Evolutionary conservation across 2,329 filamentous ascomycete species (phyloP).

Genomic region (Aureobasidium sp.): DNA sequence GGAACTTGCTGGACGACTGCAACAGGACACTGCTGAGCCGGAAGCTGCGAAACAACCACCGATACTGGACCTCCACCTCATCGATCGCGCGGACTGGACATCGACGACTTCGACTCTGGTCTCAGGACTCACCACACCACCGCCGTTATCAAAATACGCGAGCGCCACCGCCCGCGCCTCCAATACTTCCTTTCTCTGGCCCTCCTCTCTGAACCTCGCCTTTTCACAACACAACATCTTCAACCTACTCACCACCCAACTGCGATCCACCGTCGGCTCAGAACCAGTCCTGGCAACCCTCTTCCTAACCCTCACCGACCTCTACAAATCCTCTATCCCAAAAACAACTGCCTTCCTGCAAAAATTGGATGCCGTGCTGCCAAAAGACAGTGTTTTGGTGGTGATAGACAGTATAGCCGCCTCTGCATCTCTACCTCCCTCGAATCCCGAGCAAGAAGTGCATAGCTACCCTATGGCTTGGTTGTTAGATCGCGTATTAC

Average conservation of each 20-base stretch:
- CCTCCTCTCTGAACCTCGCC: not conserved
- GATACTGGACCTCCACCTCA: not conserved
- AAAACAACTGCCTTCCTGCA: constrained; percentile 1
- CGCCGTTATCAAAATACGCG: constrained; percentile 9
- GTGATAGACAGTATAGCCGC: not conserved
- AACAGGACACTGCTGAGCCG: not conserved
- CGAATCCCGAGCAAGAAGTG: not conserved
- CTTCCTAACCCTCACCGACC: not conserved
- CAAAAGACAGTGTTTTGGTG: not conserved
- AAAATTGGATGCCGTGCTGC: not conserved
- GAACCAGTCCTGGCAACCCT: not conserved
- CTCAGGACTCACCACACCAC: not conserved
- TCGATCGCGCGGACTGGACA: constrained; percentile 11
- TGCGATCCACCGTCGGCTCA: not conserved
- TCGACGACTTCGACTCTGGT: not conserved
- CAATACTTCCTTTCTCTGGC: not conserved
- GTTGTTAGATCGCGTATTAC: not conserved
- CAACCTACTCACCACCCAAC: not conserved
- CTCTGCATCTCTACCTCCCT: not conserved
- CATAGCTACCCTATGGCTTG: not conserved
- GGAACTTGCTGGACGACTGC: not conserved
- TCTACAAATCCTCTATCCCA: constrained; percentile 6
- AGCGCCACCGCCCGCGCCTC: not conserved
- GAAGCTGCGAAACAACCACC: not conserved
- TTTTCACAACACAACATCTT: not conserved